These are phyloP conservation scores for Scheffersomyces insectosa DNA, from an alignment of 1,139 yeast species.

Conservation along the genomic window DNA sequence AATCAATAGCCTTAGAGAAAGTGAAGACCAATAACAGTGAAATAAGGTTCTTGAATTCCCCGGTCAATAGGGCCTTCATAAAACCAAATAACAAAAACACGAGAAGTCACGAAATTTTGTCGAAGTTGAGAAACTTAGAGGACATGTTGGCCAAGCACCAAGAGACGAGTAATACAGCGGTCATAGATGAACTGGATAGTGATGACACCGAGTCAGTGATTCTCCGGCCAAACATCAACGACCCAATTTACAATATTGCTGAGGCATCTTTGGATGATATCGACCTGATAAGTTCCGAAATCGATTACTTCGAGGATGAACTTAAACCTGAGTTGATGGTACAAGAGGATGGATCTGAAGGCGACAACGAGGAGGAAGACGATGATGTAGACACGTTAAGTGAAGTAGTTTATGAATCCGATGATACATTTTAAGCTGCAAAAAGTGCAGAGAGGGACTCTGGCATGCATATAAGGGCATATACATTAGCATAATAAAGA, in stretches of 20 bases:
- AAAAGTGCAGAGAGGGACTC: too few relatives aligned
- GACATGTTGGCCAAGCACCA: background rate
- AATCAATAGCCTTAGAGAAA: conserved; percentile 9
- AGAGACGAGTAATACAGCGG: background rate
- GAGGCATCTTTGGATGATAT: conserved; percentile 4
- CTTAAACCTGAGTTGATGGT: background rate
- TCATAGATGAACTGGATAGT: background rate
- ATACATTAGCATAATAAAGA: too few relatives aligned
- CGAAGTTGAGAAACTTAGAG: background rate
- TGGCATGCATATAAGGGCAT: too few relatives aligned
- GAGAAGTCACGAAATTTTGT: background rate
- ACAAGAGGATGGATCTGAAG: background rate
- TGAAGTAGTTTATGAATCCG: background rate
- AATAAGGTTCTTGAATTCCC: background rate
- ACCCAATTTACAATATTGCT: conserved; percentile 3
- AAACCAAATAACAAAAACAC: background rate
- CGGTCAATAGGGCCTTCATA: background rate
- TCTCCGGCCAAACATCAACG: background rate
- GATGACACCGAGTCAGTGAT: background rate
- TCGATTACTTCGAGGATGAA: background rate
- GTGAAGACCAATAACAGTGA: conserved; percentile 15
- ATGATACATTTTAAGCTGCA: background rate
- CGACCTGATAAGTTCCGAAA: conserved; percentile 6
- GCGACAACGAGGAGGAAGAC: background rate
- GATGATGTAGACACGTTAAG: background rate